Conservation (phyloP, 176 grass and related monocot genomes). For the Cenchrus americanus region DNA sequence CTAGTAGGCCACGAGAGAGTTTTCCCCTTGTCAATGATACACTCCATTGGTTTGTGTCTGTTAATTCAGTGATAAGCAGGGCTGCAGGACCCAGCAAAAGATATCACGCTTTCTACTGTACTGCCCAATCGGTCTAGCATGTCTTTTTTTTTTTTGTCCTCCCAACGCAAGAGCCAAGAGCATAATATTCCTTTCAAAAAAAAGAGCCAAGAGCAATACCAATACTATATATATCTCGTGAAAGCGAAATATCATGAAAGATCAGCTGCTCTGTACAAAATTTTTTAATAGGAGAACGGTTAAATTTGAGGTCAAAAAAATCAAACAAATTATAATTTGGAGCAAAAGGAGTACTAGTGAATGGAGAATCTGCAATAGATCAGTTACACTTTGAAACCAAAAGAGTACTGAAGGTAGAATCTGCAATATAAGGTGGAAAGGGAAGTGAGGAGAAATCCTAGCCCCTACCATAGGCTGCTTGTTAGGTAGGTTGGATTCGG, state of each 20-base stretch:
- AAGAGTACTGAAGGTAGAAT: not conserved
- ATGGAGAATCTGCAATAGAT: not conserved
- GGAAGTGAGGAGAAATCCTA: not conserved
- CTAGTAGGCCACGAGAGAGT: not conserved
- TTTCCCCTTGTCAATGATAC: not conserved
- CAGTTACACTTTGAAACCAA: too few relatives aligned
- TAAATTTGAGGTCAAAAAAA: too few relatives aligned
- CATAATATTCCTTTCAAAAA: too few relatives aligned
- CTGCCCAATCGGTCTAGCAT: not conserved
- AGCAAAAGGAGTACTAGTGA: too few relatives aligned
- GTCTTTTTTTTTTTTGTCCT: not conserved
- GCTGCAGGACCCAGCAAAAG: not conserved
- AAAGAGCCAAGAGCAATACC: too few relatives aligned
- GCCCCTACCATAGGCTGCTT: not conserved
- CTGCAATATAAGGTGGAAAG: not conserved
- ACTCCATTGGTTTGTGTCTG: not conserved
- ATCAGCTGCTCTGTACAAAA: not conserved
- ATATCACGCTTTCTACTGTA: not conserved
- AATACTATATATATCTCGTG: conserved; percentile 40
- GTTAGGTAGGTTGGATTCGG: conserved; percentile 6
- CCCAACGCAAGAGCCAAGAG: not conserved
- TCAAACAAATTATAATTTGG: too few relatives aligned
- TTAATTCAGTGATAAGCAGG: not conserved
- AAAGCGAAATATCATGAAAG: conserved; percentile 14
- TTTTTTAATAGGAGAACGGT: too few relatives aligned